Evolutionary conservation across 2,329 filamentous ascomycete genomes (phyloP), one percentile per base, ranked within the genome.

Genomic region (Fusarium transvaalense): DNA sequence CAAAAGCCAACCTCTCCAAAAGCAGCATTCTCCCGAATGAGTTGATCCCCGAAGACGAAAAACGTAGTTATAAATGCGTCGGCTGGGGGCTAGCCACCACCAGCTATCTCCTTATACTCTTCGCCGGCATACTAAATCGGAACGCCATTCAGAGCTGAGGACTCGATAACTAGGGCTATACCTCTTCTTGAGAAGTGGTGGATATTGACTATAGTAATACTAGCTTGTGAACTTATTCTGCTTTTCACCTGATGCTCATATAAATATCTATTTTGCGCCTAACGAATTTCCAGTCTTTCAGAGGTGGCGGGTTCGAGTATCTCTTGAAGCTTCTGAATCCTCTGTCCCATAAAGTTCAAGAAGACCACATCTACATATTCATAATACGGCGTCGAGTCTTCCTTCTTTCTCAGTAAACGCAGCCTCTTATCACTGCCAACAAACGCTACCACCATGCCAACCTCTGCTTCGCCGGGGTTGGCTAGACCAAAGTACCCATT

Each of bases 1-100:
- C 61, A 64, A 31, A 64, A 64, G 0, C 39, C 39, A 10, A 50
- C 57, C 25, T 50, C 31, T 4, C 31, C 53, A 3, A 61, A 61
- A 2, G 19, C 27, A 1, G 21, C 29, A 21, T 59, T 42, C 9
- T 17, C 27, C 56, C 56, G 56, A 1, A 27, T 13, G 5, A 59
- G 50, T 1, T 35, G 27, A 4, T 39, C 50, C 1, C 13, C 27
- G 0, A 10, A 5, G 5, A 56, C 29, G 13, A 32, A 56, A 14
- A 59, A 59, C 3, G 29, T 57, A n/a, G 35, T 57, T 1, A 23
- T 60, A 9, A 60, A n/a, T 7, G 42, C 25, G n/a, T 37, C 7
- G 19, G 23, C 29, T 13, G 42, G 52, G 4, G 42, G 42, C 4
- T 57, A 5, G 6, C 56, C 52, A 12, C 46, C 34, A 6, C 35